Conservation (phyloP, 1,284 basidiomycete species). For the Marasmius tenuissimus region DNA sequence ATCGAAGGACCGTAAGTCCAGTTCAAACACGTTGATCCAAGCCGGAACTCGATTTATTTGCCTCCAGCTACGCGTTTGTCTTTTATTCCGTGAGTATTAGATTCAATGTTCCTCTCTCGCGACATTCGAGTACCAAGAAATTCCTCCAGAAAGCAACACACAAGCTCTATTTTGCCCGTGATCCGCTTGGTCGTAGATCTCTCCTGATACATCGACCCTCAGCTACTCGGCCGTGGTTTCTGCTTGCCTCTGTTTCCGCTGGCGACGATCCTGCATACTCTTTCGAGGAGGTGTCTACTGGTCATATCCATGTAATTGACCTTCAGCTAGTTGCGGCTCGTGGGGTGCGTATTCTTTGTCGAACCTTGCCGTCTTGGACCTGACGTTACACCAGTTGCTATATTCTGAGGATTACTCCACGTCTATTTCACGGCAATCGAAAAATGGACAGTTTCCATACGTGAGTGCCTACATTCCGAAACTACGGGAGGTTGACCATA, state of each 20-base stretch:
- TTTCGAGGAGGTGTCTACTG: constrained; percentile 67
- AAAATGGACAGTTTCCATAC: constrained; percentile 13
- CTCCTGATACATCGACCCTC: constrained; percentile 71
- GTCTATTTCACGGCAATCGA: constrained; percentile 23
- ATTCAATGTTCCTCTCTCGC: constrained; percentile 1
- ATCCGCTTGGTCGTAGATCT: constrained; percentile 91
- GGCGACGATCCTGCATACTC: constrained; percentile 42
- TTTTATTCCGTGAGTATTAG: constrained; percentile 66
- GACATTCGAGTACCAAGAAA: neutral
- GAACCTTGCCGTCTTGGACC: neutral
- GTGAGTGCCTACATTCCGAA: constrained; percentile 21
- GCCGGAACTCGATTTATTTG: constrained; percentile 6
- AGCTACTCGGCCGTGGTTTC: constrained; percentile 44
- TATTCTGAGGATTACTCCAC: constrained; percentile 29
- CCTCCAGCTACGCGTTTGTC: constrained; percentile 76
- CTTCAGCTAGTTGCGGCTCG: constrained; percentile 28
- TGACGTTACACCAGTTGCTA: constrained; percentile 28
- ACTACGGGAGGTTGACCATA: neutral
- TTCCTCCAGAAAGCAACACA: constrained; percentile 39
- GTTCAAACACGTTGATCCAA: neutral
- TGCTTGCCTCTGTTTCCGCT: constrained; percentile 68
- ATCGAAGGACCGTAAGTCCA: constrained; percentile 87
- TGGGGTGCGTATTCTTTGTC: constrained; percentile 21
- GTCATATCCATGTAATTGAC: constrained; percentile 55
- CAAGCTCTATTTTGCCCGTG: constrained; percentile 78